Evolutionary conservation across 306 rosid genomes (phyloP).

Genomic region (Lotus japonicus): DNA sequence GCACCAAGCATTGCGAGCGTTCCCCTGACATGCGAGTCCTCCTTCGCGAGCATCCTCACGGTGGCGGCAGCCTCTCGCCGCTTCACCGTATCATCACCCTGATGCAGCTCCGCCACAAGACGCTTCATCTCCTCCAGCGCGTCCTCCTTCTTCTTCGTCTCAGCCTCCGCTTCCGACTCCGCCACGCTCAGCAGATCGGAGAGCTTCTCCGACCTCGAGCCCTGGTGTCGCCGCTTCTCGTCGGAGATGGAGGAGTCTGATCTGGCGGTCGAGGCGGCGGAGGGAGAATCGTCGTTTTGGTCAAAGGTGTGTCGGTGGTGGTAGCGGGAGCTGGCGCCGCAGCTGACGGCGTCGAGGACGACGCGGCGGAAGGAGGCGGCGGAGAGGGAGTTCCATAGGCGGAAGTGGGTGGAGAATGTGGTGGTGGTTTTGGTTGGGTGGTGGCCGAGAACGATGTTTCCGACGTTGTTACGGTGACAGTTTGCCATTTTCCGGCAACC

Average conservation of each 20-base stretch:
- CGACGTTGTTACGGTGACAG: constrained; percentile 58
- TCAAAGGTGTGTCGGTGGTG: constrained; percentile 15
- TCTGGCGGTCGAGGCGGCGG: constrained; percentile 14
- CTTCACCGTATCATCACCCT: constrained; percentile 37
- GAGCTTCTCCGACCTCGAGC: constrained; percentile 65
- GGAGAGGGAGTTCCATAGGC: constrained; percentile 56
- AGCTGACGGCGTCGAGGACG: constrained; percentile 69
- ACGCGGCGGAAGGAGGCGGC: constrained; percentile 64
- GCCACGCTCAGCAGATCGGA: constrained; percentile 70
- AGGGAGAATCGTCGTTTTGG: not conserved
- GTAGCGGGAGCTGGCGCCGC: constrained; percentile 69
- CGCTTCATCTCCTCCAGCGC: constrained; percentile 56
- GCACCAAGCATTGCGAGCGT: constrained; percentile 87
- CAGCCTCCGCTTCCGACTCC: constrained; percentile 41
- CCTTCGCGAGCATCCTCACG: constrained; percentile 71
- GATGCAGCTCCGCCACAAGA: constrained; percentile 52
- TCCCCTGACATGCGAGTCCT: constrained; percentile 56
- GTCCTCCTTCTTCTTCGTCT: constrained; percentile 57
- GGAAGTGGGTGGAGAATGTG: constrained; percentile 32
- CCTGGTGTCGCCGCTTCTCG: constrained; percentile 10
- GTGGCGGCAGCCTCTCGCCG: constrained; percentile 51
- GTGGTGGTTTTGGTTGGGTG: constrained; percentile 23
- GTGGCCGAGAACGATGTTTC: constrained; percentile 53
- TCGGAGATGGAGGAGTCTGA: constrained; percentile 16
- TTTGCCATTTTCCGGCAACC: constrained; percentile 53